Evolutionary conservation across 176 grass and related monocot genomes (phyloP), one percentile per base, ranked within the genome.

Genomic region (Aegilops umbellulata): DNA sequence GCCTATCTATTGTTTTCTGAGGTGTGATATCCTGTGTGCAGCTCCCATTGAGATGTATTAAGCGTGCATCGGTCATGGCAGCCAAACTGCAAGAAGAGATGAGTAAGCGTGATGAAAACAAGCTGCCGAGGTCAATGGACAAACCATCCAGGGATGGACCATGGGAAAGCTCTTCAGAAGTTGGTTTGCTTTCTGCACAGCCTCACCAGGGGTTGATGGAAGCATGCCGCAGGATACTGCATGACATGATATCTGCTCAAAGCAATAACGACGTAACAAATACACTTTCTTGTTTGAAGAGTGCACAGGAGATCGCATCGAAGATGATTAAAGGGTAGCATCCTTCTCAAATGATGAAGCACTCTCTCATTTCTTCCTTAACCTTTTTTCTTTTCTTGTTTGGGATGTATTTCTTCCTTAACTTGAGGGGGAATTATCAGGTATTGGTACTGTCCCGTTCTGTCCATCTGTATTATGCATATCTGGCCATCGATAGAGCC

Each of bases 1-100:
- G 4, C 8, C 31, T 29, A 60, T 13, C 2, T 42, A 38, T 84
- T 66, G 16, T 15, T 60, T 81, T 63, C 34, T 83, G 47, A 79
- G 30, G 38, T 78, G 27, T 30, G 32, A 47, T 82, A 47, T 82
- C 66, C 35, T 84, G 30, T 92, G 90, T 75, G 53, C 89, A 98
- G 95, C 91, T 98, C 83, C 93, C 95, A 16, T 77, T 84, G 78
- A 90, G 81, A 38, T 98, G 93, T 90, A 89, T 95, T 79, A 84
- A 87, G 26, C 78, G 84, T 30, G 95, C 95, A 57, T 88, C 81
- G 4, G 77, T 93, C 51, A 92, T 95, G 95, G 93, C 95, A 74
- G 83, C 89, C 63, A 94, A 89, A 83, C 70, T 98, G 29, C 93
- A 98, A 91, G 83, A 84, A 77, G 91, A 95, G 78, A 69, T 94